phyloP scores from a whole-genome alignment of 2,329 filamentous ascomycete genomes.

The Microdochium trichocladiopsis region DNA sequence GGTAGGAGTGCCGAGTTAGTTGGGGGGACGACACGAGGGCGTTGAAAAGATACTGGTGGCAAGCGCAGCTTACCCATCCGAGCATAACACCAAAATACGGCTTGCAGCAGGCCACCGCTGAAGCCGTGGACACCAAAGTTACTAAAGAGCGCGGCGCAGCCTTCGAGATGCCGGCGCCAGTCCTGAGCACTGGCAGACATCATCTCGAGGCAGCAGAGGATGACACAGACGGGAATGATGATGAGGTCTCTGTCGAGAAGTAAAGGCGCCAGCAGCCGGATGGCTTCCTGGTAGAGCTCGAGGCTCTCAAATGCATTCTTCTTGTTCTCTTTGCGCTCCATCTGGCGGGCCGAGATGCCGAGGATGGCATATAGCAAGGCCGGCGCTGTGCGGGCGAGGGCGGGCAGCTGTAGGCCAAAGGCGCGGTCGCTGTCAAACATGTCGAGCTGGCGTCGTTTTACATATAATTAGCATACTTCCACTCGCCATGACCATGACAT shows the following conservation, averaged over 20 bases:
- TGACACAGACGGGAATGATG: slow-evolving; percentile 28
- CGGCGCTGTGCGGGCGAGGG: slow-evolving; percentile 36
- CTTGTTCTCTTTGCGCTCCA: slow-evolving; percentile 40
- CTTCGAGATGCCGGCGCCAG: slow-evolving; percentile 50
- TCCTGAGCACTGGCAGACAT: slow-evolving; percentile 33
- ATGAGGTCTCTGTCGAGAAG: slow-evolving; percentile 22
- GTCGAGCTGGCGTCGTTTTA: slow-evolving; percentile 33
- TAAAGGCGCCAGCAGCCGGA: slow-evolving; percentile 30
- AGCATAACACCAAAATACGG: slow-evolving; percentile 53
- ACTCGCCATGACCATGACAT: too few relatives aligned
- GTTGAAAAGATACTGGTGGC: neutral
- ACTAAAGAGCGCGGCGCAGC: slow-evolving; percentile 48
- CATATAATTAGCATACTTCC: neutral
- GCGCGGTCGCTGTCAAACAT: slow-evolving; percentile 48
- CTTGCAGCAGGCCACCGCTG: slow-evolving; percentile 41
- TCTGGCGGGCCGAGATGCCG: slow-evolving; percentile 45
- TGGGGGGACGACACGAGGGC: neutral
- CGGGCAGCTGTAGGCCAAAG: slow-evolving; percentile 45
- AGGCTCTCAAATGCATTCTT: slow-evolving; percentile 41
- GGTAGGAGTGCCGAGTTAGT: neutral
- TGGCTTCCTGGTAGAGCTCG: slow-evolving; percentile 47
- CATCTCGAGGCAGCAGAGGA: slow-evolving; percentile 34
- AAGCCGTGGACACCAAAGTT: slow-evolving; percentile 46
- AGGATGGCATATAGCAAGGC: slow-evolving; percentile 43
- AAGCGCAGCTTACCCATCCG: slow-evolving; percentile 37